Conservation (phyloP, 257 asterid genomes). For the Nicotiana noctiflora region DNA sequence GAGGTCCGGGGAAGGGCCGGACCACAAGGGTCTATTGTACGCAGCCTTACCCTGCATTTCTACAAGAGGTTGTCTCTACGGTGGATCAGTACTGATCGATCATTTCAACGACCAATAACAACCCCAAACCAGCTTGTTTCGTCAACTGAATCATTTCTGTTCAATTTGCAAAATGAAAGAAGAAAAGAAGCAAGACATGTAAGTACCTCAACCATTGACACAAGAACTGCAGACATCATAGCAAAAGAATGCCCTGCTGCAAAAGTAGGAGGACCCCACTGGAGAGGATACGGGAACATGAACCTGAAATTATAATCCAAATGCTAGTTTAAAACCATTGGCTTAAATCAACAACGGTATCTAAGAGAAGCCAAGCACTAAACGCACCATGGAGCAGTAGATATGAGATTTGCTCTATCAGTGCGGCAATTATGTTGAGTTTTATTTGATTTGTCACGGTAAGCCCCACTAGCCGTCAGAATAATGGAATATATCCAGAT, state of each 20-base stretch:
- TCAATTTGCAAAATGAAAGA: not conserved
- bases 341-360: not conserved
- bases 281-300: constrained; percentile 91
- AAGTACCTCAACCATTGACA: constrained; percentile 95
- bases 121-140: not conserved
- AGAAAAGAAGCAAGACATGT: not conserved
- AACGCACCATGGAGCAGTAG: constrained; percentile 90
- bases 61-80: too few relatives aligned
- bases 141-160: not conserved
- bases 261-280: constrained; percentile 98
- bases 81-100: not conserved
- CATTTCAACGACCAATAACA: not conserved
- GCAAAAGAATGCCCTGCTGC: constrained; percentile 87
- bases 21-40: too few relatives aligned
- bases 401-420: constrained; percentile 73
- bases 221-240: constrained; percentile 98
- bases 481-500: constrained; percentile 80
- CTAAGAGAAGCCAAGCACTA: not conserved
- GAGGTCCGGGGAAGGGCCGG: too few relatives aligned
- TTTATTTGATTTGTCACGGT: constrained; percentile 38
- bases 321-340: constrained; percentile 4
- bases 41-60: too few relatives aligned
- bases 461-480: constrained; percentile 92
- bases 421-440: constrained; percentile 86
- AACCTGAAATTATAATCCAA: constrained; percentile 46